phyloP scores from a whole-genome alignment of 306 rosid genomes.

The Cicer arietinum region DNA sequence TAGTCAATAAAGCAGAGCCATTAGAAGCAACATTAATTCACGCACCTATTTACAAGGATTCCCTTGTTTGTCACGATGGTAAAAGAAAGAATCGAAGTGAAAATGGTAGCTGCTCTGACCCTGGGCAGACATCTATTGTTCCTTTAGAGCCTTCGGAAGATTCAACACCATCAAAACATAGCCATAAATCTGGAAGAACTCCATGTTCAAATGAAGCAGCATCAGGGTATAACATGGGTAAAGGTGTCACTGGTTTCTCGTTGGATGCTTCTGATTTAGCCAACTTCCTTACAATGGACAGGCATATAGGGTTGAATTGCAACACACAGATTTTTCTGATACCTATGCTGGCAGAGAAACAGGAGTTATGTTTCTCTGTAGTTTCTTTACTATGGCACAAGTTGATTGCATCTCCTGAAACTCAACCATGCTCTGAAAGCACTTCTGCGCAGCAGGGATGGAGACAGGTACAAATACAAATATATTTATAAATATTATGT shows the following conservation, averaged over 20 bases:
- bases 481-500: background rate
- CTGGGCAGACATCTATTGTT: conserved; percentile 58
- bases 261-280: conserved; percentile 93
- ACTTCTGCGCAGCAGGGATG: conserved; percentile 99
- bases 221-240: conserved; percentile 59
- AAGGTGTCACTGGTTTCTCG: conserved; percentile 70
- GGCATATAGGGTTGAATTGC: conserved; percentile 88
- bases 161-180: conserved; percentile 54
- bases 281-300: conserved; percentile 92
- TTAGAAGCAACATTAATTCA: conserved; percentile 80
- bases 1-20: conserved; percentile 89
- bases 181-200: conserved; percentile 47
- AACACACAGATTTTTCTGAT: conserved; percentile 79
- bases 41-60: conserved; percentile 65
- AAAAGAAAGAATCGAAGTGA: conserved; percentile 58
- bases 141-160: conserved; percentile 41
- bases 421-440: conserved; percentile 88
- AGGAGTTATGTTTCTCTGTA: conserved; percentile 90
- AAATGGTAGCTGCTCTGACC: conserved; percentile 56
- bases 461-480: conserved; percentile 74
- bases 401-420: conserved; percentile 92
- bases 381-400: conserved; percentile 96
- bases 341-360: conserved; percentile 83
- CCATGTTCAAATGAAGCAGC: conserved; percentile 60
- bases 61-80: conserved; percentile 50